Evolutionary conservation across 805 yeast species (phyloP).

Genomic region (Helenozyma baotianmanensis): DNA sequence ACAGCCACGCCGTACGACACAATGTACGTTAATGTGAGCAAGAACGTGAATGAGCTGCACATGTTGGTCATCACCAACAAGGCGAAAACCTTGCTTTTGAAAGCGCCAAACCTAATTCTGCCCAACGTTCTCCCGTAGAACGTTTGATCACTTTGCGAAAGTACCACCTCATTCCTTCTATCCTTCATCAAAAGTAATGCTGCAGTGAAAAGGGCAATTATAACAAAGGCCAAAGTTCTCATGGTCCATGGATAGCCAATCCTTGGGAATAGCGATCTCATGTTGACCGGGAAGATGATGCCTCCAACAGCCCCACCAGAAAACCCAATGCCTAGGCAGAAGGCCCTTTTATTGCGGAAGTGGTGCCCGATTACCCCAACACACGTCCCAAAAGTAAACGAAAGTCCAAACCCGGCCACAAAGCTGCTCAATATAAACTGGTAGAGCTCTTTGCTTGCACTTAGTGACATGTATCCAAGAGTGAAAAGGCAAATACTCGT

Average conservation of each 20-base stretch:
- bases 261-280: conserved; percentile 20
- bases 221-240: conserved; percentile 21
- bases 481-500: conserved; percentile 16
- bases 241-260: conserved; percentile 31
- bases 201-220: conserved; percentile 9
- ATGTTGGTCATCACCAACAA: conserved; percentile 16
- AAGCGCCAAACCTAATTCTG: conserved; percentile 20
- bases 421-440: conserved; percentile 24
- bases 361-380: conserved; percentile 24
- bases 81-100: conserved; percentile 20
- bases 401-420: conserved; percentile 21
- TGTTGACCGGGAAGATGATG: conserved; percentile 24
- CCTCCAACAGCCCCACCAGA: conserved; percentile 33
- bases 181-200: conserved; percentile 6
- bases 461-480: conserved; percentile 20
- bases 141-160: not conserved
- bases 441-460: conserved; percentile 17
- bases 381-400: conserved; percentile 23
- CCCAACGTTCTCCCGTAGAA: conserved; percentile 2
- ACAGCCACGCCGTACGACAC: conserved; percentile 23
- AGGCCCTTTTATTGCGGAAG: conserved; percentile 21
- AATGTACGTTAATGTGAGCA: conserved; percentile 18
- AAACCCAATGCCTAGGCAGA: conserved; percentile 25
- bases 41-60: not conserved
- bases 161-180: too few species aligned